Evolutionary conservation across 2,329 filamentous ascomycete species (phyloP).

Genomic region (Shiraia bambusicola): DNA sequence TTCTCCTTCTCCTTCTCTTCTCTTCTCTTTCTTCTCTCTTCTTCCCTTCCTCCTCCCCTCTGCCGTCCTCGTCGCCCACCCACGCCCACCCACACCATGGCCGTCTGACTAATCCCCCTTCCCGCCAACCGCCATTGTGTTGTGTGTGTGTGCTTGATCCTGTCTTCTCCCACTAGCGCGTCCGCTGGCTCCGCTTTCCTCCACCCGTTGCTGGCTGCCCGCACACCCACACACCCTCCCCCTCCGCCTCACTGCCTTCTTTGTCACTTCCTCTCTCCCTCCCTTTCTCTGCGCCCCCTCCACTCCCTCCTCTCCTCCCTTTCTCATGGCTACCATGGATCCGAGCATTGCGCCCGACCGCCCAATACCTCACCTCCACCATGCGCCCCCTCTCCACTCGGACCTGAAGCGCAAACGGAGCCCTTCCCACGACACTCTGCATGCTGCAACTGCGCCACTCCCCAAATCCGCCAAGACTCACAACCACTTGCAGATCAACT

Average conservation of each 20-base stretch:
- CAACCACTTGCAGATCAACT: slow-evolving; percentile 68
- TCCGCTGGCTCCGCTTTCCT: slow-evolving; percentile 25
- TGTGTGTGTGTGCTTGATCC: slow-evolving; percentile 9
- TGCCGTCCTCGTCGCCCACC: background rate
- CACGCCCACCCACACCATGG: slow-evolving; percentile 8
- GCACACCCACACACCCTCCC: slow-evolving; percentile 18
- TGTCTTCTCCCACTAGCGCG: slow-evolving; percentile 18
- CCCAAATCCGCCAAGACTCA: slow-evolving; percentile 58
- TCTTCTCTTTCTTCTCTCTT: slow-evolving; percentile 6
- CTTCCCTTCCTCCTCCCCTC: background rate
- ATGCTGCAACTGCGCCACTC: slow-evolving; percentile 38
- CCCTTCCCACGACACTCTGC: slow-evolving; percentile 41
- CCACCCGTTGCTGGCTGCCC: slow-evolving; percentile 12
- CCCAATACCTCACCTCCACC: slow-evolving; percentile 28
- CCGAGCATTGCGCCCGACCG: slow-evolving; percentile 20
- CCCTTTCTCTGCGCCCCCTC: slow-evolving; percentile 7
- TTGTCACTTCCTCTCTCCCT: slow-evolving; percentile 12
- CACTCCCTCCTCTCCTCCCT: slow-evolving; percentile 6
- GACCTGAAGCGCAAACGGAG: slow-evolving; percentile 53
- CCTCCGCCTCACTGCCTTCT: slow-evolving; percentile 20
- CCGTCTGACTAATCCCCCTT: slow-evolving; percentile 12
- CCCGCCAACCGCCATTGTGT: slow-evolving; percentile 4
- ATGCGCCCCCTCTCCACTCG: slow-evolving; percentile 21
- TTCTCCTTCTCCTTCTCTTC: slow-evolving; percentile 3
- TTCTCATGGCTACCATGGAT: slow-evolving; percentile 28